Base-by-base conservation (phyloP, 805 yeast genomes). In the Candida nitratophila region DNA sequence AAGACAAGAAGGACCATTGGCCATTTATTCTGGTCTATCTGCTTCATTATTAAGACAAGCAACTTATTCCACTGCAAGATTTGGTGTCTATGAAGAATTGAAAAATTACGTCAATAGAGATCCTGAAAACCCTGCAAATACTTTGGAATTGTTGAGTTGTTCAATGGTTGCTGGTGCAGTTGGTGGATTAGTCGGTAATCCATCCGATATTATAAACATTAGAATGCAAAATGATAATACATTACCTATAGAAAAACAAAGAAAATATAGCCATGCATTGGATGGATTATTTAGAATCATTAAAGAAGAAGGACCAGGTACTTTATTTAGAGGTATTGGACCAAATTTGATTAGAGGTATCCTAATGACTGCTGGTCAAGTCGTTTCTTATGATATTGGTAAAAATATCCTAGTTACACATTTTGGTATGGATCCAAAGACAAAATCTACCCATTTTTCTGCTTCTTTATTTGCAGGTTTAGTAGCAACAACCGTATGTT, bases 211-310 rank as follows among this genome's bases (percentile, higher is more conserved):
- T 14, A 88, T 86, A 33, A 87, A 87, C 53, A 85, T 87, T 50
- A 76, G 96, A 64, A 87, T 87, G 96, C 96, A 87, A 61, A 87
- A 87, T 60, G 96, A 87, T 57, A 77, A 83, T 7, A 67, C 89
- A 0, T 68, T 85, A 47, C 86, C 89, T 4, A 45, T 63, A 4
- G 80, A 70, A 2, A 71, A 79, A 51, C 74, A 89, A 59, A 74
- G 96, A 60, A 78, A 83, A 57, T 87, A 88, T 60, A 70, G 71
- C 41, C 81, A 88, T 61, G 95, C 93, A 0, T 54, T 87, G 33
- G 90, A 87, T 59, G 96, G 96, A 15, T 62, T 88, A 27, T 55
- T 59, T 42, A 72, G 82, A 50, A 79, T 88, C 41, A 54, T 66
- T 8, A 66, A 59, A 39, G 79, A 80, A 31, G 96, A 88, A 58